These are phyloP conservation scores for Diaporthe velutina DNA, from an alignment of 2,329 filamentous ascomycete species.

Conservation along the genomic window DNA sequence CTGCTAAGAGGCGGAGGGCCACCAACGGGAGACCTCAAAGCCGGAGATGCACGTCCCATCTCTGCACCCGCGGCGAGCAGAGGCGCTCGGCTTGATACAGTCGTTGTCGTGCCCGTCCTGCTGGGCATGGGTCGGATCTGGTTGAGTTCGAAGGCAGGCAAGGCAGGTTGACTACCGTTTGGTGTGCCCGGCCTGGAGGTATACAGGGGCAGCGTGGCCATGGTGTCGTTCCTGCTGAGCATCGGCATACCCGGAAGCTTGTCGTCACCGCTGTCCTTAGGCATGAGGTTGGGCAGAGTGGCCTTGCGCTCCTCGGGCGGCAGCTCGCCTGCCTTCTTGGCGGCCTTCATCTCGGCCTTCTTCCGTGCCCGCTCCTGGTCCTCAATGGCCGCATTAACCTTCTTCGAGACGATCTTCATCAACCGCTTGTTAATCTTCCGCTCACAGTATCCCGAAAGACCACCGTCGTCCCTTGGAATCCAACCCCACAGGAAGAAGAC, in stretches of 20 bases:
- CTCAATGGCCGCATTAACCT: conserved; percentile 89
- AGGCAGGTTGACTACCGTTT: conserved; percentile 42
- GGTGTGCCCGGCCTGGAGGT: conserved; percentile 70
- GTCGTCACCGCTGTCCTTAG: conserved; percentile 56
- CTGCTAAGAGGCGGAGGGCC: conserved; percentile 43
- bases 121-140: conserved; percentile 63
- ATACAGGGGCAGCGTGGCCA: conserved; percentile 73
- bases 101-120: conserved; percentile 46
- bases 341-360: conserved; percentile 63
- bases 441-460: conserved; percentile 86
- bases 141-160: conserved; percentile 61
- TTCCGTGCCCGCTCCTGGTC: conserved; percentile 77
- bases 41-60: conserved; percentile 47
- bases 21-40: conserved; percentile 45
- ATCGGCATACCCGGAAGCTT: conserved; percentile 70
- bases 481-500: conserved; percentile 93
- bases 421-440: conserved; percentile 91
- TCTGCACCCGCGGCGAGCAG: conserved; percentile 49
- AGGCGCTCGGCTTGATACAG: conserved; percentile 46
- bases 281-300: conserved; percentile 71
- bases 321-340: conserved; percentile 68
- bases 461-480: conserved; percentile 85
- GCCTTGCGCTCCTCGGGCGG: conserved; percentile 66
- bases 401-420: conserved; percentile 84
- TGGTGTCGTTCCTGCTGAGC: conserved; percentile 71